phyloP scores from a whole-genome alignment of 2,329 filamentous ascomycete species.

The Penicillium corylophilum region DNA sequence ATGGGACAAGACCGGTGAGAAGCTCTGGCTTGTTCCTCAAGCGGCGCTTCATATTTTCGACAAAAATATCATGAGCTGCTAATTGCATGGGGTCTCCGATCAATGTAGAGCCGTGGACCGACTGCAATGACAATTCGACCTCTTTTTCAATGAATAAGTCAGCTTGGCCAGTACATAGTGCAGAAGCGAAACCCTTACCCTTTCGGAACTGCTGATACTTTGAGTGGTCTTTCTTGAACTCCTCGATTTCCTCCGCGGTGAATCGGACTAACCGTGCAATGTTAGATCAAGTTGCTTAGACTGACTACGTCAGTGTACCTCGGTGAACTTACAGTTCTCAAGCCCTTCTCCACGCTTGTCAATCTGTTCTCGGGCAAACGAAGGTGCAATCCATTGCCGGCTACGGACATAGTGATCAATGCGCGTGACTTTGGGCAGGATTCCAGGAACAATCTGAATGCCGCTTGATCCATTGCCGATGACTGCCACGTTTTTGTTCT shows the following conservation, averaged over 20 bases:
- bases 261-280: slow-evolving; percentile 26
- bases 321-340: slow-evolving; percentile 30
- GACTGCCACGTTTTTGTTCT: slow-evolving; percentile 37
- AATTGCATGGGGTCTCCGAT: slow-evolving; percentile 30
- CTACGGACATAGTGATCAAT: slow-evolving; percentile 39
- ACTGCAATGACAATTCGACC: slow-evolving; percentile 35
- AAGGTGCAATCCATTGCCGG: slow-evolving; percentile 32
- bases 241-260: slow-evolving; percentile 31
- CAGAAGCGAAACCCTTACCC: slow-evolving; percentile 17
- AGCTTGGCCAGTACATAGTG: neutral
- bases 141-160: slow-evolving; percentile 21
- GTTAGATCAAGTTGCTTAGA: too few species aligned
- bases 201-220: slow-evolving; percentile 37
- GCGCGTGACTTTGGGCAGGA: slow-evolving; percentile 40
- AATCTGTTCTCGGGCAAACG: slow-evolving; percentile 29
- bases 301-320: too few species aligned
- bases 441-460: slow-evolving; percentile 42
- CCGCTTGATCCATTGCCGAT: slow-evolving; percentile 43
- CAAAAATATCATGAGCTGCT: slow-evolving; percentile 22
- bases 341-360: slow-evolving; percentile 25
- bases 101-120: slow-evolving; percentile 30
- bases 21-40: slow-evolving; percentile 36
- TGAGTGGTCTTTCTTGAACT: slow-evolving; percentile 31
- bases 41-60: slow-evolving; percentile 35
- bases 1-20: slow-evolving; percentile 38